Evolutionary conservation across 164 flowering plant genomes (phyloP), one percentile per base, ranked within the genome.

Genomic region (Nelumbo lutea): DNA sequence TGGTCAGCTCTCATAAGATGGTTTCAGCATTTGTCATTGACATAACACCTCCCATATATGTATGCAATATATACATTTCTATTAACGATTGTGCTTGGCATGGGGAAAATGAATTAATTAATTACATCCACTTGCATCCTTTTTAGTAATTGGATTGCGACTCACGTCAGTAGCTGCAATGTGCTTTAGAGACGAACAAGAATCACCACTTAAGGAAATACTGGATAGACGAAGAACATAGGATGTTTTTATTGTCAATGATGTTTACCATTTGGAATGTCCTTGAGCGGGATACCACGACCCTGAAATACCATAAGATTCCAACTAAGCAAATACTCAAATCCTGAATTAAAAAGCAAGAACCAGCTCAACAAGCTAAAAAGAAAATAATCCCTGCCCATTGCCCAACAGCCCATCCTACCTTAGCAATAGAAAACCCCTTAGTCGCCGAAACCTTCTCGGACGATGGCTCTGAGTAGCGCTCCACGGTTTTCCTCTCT

Each of bases 211-310:
- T 27, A 27, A 27, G 27, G 27, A 27, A 27, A 27, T 27, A 27
- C 27, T 27, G 27, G 27, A 27, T 27, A 27, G 27, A 27, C 27
- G 27, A 27, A 27, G 27, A 27, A 27, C 27, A 27, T 27, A 27
- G 27, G 27, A 27, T 27, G 27, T 27, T 27, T 27, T 27, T 27
- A 27, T 27, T 27, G 27, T 27, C 27, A 52, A 39, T 2, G 39
- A 73, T 40, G 7, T 73, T 38, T 82, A 91, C 97, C 95, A 75
- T 91, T 91, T 2, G 97, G 95, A 59, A 91, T 91, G 60, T 91
- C 95, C 70, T 79, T 91, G 42, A 91, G 85, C 75, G 70, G 83
- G 0, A 83, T 79, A 1, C 97, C 97, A 68, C 76, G 75, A 41
- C 97, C 97, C 97, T 91, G 86, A 55, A 76, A 76, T 10, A 55